These are phyloP conservation scores for Cladosporium sp. DNA, from an alignment of 2,329 filamentous ascomycete genomes.

Conservation along the genomic window DNA sequence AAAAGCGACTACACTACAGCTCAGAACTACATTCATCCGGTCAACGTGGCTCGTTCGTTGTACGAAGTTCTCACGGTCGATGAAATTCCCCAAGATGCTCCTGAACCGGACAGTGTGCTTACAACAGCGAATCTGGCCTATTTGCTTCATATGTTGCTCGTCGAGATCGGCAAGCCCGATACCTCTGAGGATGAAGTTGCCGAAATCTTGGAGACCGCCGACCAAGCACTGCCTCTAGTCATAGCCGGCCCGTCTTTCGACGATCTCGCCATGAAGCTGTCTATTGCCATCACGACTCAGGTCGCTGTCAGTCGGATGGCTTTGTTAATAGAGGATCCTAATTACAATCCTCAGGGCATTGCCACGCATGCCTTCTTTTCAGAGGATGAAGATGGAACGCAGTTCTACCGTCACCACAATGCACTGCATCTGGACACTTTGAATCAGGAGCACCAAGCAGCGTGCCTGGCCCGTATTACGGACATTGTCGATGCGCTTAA, in stretches of 20 bases:
- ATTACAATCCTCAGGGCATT: conserved; percentile 20
- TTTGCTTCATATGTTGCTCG: conserved; percentile 37
- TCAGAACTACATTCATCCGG: conserved; percentile 39
- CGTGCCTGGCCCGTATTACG: conserved; percentile 11
- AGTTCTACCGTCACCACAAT: conserved; percentile 17
- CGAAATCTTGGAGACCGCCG: conserved; percentile 22
- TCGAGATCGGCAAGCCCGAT: conserved; percentile 25
- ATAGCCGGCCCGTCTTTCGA: conserved; percentile 22
- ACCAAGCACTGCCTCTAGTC: conserved; percentile 21
- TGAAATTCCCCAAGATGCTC: conserved; percentile 26
- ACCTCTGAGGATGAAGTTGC: conserved; percentile 27
- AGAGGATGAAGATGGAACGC: conserved; percentile 17
- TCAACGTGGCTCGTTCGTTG: conserved; percentile 36
- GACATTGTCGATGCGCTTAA: conserved; percentile 16
- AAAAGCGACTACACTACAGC: conserved; percentile 34
- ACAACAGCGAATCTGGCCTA: conserved; percentile 43
- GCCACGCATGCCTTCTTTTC: conserved; percentile 23
- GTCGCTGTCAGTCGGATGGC: conserved; percentile 23
- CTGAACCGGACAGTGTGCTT: conserved; percentile 39
- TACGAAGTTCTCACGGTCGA: conserved; percentile 29
- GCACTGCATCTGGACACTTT: conserved; percentile 17
- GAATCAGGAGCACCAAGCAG: not conserved
- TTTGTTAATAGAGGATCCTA: conserved; percentile 14
- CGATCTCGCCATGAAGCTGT: conserved; percentile 17
- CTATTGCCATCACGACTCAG: conserved; percentile 25